Conservation (phyloP, 176 grass and related monocot species). For the Hyparrhenia diplandra region DNA sequence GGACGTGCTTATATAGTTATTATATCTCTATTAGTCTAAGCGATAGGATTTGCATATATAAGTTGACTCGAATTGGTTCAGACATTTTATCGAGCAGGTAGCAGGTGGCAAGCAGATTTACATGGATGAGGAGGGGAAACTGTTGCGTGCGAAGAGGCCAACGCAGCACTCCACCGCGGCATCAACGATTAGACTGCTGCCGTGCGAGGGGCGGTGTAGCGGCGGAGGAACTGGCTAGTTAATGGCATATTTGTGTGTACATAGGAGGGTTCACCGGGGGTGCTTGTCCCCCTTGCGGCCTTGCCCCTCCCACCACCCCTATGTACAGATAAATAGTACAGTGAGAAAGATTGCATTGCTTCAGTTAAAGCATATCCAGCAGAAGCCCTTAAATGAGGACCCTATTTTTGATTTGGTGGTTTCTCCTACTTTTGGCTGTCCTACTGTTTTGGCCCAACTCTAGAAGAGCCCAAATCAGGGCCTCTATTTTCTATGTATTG, state of each 20-base stretch:
- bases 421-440: background rate
- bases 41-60: too few relatives aligned
- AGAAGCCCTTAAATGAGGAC: background rate
- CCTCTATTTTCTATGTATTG: background rate
- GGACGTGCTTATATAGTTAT: too few relatives aligned
- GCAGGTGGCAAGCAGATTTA: too few relatives aligned
- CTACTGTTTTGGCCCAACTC: background rate
- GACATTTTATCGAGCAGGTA: too few relatives aligned
- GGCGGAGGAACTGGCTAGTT: too few relatives aligned
- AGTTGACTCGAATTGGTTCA: too few relatives aligned
- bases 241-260: background rate
- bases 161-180: too few relatives aligned
- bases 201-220: too few relatives aligned
- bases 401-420: background rate
- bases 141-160: too few relatives aligned
- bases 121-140: too few relatives aligned
- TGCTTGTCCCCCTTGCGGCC: background rate
- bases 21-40: too few relatives aligned
- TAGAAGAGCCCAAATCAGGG: background rate
- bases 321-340: background rate
- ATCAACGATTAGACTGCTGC: too few relatives aligned
- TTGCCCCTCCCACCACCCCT: background rate
- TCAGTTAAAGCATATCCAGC: background rate
- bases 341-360: background rate
- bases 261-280: background rate